These are phyloP conservation scores for Fraxinus floribunda DNA, from an alignment of 305 asterid genomes.

Conservation along the genomic window DNA sequence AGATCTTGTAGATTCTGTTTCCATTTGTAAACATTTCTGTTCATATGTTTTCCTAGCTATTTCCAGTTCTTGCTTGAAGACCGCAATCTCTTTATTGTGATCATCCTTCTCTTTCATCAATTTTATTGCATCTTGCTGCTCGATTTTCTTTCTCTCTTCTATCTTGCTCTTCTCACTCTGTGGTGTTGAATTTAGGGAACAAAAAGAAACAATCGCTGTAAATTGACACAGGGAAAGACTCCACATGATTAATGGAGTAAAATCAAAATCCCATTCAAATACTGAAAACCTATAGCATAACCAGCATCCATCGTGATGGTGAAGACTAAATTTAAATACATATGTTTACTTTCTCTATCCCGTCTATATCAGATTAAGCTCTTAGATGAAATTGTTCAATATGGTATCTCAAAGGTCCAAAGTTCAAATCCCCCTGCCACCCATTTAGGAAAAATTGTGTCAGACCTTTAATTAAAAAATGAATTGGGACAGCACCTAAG, in stretches of 20 bases:
- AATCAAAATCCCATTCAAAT: not conserved
- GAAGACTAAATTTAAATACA: not conserved
- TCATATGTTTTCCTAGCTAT: constrained; percentile 35
- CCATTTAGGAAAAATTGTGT: not conserved
- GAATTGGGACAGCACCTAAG: not conserved
- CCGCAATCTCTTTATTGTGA: constrained; percentile 38
- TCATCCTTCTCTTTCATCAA: constrained; percentile 45
- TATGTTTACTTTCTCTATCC: not conserved
- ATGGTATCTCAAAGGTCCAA: not conserved
- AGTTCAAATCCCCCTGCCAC: not conserved
- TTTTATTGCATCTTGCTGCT: constrained; percentile 41
- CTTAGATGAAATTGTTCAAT: not conserved
- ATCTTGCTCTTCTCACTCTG: constrained; percentile 55
- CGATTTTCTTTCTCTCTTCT: constrained; percentile 50
- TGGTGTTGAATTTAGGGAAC: constrained; percentile 6
- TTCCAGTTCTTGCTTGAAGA: constrained; percentile 45
- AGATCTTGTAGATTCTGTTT: constrained; percentile 34
- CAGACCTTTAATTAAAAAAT: not conserved
- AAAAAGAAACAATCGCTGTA: not conserved
- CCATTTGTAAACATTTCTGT: constrained; percentile 36
- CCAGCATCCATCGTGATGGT: not conserved
- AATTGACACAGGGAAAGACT: not conserved
- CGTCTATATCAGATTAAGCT: not conserved
- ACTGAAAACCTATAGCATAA: not conserved
- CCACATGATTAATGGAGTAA: not conserved